Evolutionary conservation across 148 eudicot genomes (phyloP).

Genomic region (Vaccinium darrowii): DNA sequence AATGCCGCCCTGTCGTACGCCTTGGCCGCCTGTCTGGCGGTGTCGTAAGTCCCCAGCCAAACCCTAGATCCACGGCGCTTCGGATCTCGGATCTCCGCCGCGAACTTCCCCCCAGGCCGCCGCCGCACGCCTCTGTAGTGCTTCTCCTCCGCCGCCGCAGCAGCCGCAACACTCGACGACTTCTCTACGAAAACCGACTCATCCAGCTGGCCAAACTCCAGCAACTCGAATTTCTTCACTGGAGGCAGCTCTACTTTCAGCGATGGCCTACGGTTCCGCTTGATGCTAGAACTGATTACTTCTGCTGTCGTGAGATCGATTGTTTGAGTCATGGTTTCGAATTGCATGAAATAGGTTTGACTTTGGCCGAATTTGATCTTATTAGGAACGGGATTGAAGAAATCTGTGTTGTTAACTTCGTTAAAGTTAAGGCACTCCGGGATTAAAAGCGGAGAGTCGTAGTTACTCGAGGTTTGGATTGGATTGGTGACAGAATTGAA

Average conservation of each 20-base stretch:
- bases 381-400: too few species aligned
- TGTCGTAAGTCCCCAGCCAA: conserved; percentile 64
- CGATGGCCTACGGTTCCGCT: conserved; percentile 37
- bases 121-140: conserved; percentile 60
- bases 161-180: neutral
- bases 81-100: conserved; percentile 65
- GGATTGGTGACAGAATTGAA: conserved; percentile 15
- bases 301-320: conserved; percentile 7
- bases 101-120: conserved; percentile 63
- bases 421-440: too few species aligned
- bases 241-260: conserved; percentile 44
- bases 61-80: conserved; percentile 49
- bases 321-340: neutral
- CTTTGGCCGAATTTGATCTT: neutral
- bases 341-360: neutral
- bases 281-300: neutral
- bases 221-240: conserved; percentile 31
- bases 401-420: too few species aligned
- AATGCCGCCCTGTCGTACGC: conserved; percentile 64
- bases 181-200: neutral
- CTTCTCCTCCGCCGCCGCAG: conserved; percentile 18
- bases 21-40: conserved; percentile 52
- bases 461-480: neutral
- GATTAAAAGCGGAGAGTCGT: too few species aligned
- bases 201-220: conserved; percentile 26